Evolutionary conservation across 2,329 filamentous ascomycete genomes (phyloP), one percentile per base, ranked within the genome.

Genomic region (Diaporthe sp.): DNA sequence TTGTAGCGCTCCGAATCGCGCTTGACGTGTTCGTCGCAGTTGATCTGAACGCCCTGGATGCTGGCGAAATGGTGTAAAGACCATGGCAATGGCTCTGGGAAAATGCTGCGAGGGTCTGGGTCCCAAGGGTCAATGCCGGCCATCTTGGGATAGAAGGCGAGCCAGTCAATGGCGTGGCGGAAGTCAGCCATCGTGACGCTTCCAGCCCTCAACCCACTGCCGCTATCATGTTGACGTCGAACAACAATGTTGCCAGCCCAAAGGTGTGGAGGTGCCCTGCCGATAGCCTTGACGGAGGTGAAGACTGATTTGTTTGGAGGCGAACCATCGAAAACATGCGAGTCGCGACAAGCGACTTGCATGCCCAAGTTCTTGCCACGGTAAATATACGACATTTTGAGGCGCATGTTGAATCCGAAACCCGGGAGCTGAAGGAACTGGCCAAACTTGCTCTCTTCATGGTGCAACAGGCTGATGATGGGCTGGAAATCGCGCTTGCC

Each of bases 361-460:
- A 61, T 25, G 1, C 7, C 2, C 42, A 44, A 44, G 1, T 3
- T 1, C 6, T 25, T 10, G 13, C 37, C 34, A 42, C 4, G 42
- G 13, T 15, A 9, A 2, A n/a, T 9, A 13, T 12, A 10, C 37
- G 4, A 4, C 5, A 44, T 44, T 7, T 19, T 39, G 9, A 65
- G 42, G 59, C 59, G 59, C 37, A 22, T 22, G 10, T 22, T 65
- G 42, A 28, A 65, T 4, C 37, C 25, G n/a, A 31, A 65, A 19
- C 5, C 1, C 13, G 2, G 0, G n/a, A 13, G 13, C 7, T 25
- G 13, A 5, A 25, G 12, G 1, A 5, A 1, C 22, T 22, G 31
- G 12, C 22, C 25, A n/a, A 5, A 12, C 12, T 9, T 10, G 10
- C 13, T 19, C 4, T 42, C 13, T 5, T 39, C 34, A 15, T 19